A percentile compares a stretch with the other conserved stretches of the same genome.
Conservation (phyloP, 192 early-diverging fungal species). For the Coemansia sp. region DNA sequence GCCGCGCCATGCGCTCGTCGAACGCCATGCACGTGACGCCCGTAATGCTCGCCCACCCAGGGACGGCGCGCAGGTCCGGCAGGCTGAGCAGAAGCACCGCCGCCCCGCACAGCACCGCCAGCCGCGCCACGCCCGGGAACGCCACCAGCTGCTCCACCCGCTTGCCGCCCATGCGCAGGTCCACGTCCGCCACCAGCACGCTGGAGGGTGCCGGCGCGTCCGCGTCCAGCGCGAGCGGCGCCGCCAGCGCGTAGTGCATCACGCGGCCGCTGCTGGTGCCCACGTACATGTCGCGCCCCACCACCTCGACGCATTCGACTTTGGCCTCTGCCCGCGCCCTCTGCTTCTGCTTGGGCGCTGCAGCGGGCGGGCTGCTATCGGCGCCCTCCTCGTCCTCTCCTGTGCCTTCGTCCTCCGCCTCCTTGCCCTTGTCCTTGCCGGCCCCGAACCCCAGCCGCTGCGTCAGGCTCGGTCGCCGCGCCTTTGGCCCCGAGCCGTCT, state of each 20-base stretch:
- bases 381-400: background rate
- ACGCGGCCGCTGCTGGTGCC: slow-evolving; percentile 38
- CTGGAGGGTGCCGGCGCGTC: no score
- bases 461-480: slow-evolving; percentile 40
- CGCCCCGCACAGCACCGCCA: slow-evolving; percentile 40
- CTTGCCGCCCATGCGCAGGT: slow-evolving; percentile 24
- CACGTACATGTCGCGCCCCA: slow-evolving; percentile 27
- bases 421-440: background rate
- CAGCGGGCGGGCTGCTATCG: background rate
- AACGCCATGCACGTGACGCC: slow-evolving; percentile 37
- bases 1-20: slow-evolving; percentile 36
- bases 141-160: slow-evolving; percentile 44
- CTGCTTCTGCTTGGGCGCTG: background rate
- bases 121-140: slow-evolving; percentile 22
- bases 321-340: slow-evolving; percentile 2
- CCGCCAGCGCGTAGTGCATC: slow-evolving; percentile 27
- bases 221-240: slow-evolving; percentile 10
- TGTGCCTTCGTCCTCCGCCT: background rate
- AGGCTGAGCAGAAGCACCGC: slow-evolving; percentile 20
- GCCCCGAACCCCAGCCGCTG: slow-evolving; percentile 31
- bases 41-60: slow-evolving; percentile 13
- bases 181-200: no score
- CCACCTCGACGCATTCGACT: slow-evolving; percentile 37
- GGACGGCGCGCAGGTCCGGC: slow-evolving; percentile 18
- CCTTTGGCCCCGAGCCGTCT: slow-evolving; percentile 2